phyloP scores from a whole-genome alignment of 1,284 basidiomycete species.

The Phellopilus nigrolimitatus region DNA sequence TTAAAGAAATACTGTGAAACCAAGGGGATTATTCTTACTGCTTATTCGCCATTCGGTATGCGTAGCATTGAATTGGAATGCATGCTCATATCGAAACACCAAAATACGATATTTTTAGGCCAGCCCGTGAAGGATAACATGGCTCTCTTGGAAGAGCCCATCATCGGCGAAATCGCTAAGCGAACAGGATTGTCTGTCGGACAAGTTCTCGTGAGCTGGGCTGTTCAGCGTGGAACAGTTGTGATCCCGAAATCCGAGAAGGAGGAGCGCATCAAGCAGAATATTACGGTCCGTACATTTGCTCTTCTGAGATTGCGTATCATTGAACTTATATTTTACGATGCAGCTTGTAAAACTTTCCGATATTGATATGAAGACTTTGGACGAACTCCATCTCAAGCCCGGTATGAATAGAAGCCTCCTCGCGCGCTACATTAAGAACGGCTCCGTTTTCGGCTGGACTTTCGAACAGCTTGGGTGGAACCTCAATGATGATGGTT shows the following conservation, averaged over 20 bases:
- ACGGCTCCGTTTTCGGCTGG: conserved; percentile 42
- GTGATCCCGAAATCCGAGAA: conserved; percentile 38
- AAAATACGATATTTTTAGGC: conserved; percentile 5
- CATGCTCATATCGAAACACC: background rate
- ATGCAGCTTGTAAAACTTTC: conserved; percentile 29
- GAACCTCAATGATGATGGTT: conserved; percentile 40
- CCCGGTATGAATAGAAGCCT: conserved; percentile 45
- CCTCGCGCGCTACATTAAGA: conserved; percentile 31
- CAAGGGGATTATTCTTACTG: conserved; percentile 45
- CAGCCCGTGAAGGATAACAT: conserved; percentile 10
- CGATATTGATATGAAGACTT: conserved; percentile 27
- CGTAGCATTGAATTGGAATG: background rate
- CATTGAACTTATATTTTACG: background rate
- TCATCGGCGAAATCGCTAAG: conserved; percentile 37
- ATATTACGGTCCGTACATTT: conserved; percentile 30
- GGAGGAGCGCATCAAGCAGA: conserved; percentile 36
- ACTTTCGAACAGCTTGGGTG: conserved; percentile 47
- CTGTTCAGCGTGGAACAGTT: conserved; percentile 33
- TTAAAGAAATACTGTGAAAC: conserved; percentile 42
- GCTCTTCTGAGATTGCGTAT: too few species aligned
- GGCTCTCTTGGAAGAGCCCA: conserved; percentile 20
- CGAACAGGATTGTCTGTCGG: conserved; percentile 36
- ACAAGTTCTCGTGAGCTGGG: conserved; percentile 41
- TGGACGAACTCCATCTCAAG: conserved; percentile 38
- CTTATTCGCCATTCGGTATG: conserved; percentile 50